A percentile compares a stretch with the other conserved stretches of the same genome.
phyloP scores from a whole-genome alignment of 2,329 filamentous ascomycete genomes.

The Arthroderma sp. region DNA sequence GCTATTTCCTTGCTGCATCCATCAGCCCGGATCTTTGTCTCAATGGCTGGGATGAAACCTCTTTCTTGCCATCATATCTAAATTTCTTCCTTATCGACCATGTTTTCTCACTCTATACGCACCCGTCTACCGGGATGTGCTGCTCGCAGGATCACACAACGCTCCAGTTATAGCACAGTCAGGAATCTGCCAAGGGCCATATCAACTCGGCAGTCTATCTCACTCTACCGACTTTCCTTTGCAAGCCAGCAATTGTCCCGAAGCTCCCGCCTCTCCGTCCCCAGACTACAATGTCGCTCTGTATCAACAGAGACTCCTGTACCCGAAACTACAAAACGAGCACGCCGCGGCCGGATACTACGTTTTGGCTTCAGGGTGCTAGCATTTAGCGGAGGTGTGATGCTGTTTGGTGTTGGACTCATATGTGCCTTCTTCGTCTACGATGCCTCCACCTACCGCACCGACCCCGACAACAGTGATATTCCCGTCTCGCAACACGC shows the following conservation, averaged over 20 bases:
- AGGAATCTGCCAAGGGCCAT: background rate
- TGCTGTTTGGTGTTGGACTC: constrained; percentile 55
- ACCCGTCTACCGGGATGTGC: background rate
- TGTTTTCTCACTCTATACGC: constrained; percentile 1
- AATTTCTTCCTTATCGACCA: background rate
- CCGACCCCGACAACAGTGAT: constrained; percentile 54
- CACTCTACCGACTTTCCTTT: background rate
- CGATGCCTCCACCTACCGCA: constrained; percentile 81
- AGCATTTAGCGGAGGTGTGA: constrained; percentile 61
- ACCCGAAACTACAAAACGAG: background rate
- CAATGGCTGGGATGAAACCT: constrained; percentile 2
- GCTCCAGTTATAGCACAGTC: background rate
- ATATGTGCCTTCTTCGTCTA: constrained; percentile 83
- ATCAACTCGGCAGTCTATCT: background rate
- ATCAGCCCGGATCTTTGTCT: background rate
- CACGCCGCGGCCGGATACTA: background rate
- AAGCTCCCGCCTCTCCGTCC: background rate
- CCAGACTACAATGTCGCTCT: background rate
- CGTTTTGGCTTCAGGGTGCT: constrained; percentile 49
- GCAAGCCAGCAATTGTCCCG: background rate
- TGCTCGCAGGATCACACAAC: background rate
- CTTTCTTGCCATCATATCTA: background rate
- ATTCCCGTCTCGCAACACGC: constrained; percentile 76
- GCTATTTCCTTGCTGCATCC: background rate
- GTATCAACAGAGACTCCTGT: background rate